A percentile compares a stretch with the other conserved stretches of the same genome.
Conservation (phyloP, 164 flowering plant species). For the Macadamia integrifolia region DNA sequence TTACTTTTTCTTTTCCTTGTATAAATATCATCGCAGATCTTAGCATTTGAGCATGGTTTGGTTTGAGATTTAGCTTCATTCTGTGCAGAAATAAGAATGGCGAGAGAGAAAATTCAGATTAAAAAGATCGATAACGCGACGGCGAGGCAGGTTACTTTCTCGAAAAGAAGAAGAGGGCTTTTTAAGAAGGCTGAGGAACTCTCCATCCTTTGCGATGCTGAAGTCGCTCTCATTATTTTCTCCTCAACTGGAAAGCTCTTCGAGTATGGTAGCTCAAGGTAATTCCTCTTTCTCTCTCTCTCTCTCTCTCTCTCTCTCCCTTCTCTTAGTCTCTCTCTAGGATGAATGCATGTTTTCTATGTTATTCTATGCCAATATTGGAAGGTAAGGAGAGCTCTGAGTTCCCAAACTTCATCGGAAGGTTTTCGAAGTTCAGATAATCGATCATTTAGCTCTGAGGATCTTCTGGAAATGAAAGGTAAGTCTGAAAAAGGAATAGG, state of each 20-base stretch:
- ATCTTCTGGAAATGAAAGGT: not conserved
- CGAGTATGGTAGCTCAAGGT: constrained; percentile 52
- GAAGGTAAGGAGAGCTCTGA: not conserved
- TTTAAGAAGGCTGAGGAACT: constrained; percentile 65
- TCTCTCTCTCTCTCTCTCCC: not conserved
- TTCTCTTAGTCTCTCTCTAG: not conserved
- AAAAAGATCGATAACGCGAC: constrained; percentile 54
- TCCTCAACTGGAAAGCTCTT: constrained; percentile 56
- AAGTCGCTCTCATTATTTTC: constrained; percentile 50
- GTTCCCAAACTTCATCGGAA: too few species aligned
- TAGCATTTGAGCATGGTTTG: not conserved
- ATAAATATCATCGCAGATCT: not conserved
- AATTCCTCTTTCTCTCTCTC: not conserved
- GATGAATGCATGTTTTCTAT: not conserved
- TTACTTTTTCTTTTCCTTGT: not conserved
- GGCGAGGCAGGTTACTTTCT: constrained; percentile 61
- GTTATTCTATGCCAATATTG: not conserved
- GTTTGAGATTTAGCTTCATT: not conserved
- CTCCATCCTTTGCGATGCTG: constrained; percentile 62
- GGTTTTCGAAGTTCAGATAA: too few species aligned
- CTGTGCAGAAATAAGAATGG: constrained; percentile 22
- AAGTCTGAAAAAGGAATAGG: not conserved
- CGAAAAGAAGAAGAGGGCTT: constrained; percentile 59
- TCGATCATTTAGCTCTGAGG: not conserved
- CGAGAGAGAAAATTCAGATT: constrained; percentile 58